Percentiles rank a stretch among this genome's conserved stretches.
Conservation (phyloP, 495 filamentous ascomycete genomes). For the Lophium mytilinum region DNA sequence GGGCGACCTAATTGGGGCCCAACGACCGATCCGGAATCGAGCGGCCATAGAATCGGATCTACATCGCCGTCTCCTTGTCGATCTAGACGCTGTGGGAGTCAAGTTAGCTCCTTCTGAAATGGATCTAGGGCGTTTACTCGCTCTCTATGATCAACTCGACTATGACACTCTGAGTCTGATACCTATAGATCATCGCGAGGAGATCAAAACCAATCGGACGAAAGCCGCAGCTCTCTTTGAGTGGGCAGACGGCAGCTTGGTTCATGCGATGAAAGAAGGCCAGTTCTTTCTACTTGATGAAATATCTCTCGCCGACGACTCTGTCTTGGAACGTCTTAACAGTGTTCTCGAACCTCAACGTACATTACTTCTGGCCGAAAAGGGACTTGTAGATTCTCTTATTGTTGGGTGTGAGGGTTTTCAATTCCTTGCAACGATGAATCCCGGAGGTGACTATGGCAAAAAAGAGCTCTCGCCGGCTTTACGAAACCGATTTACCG, state of each 20-base stretch:
- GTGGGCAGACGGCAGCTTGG: constrained; percentile 92
- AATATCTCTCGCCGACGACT: constrained; percentile 96
- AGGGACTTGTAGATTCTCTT: constrained; percentile 72
- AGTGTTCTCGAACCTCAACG: constrained; percentile 90
- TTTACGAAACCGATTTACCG: constrained; percentile 91
- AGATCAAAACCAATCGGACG: constrained; percentile 51
- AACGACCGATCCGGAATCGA: constrained; percentile 82
- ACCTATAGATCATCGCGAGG: constrained; percentile 42
- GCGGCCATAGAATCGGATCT: constrained; percentile 60
- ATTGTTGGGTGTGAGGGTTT: constrained; percentile 73
- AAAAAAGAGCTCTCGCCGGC: constrained; percentile 95
- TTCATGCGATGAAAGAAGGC: constrained; percentile 85
- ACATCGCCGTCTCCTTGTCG: constrained; percentile 48
- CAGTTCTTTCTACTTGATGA: constrained; percentile 93
- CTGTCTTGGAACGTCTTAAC: constrained; percentile 91
- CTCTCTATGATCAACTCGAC: constrained; percentile 41
- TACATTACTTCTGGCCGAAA: constrained; percentile 85
- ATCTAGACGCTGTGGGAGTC: constrained; percentile 30
- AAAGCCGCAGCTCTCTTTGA: constrained; percentile 82
- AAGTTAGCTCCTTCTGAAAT: constrained; percentile 32
- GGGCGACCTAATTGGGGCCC: constrained; percentile 92
- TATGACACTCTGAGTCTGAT: constrained; percentile 32
- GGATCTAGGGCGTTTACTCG: constrained; percentile 39
- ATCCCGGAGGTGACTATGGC: constrained; percentile 95
- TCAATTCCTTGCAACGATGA: constrained; percentile 98